phyloP scores from a whole-genome alignment of 2,329 filamentous ascomycete genomes.

The Colletotrichum sp. region DNA sequence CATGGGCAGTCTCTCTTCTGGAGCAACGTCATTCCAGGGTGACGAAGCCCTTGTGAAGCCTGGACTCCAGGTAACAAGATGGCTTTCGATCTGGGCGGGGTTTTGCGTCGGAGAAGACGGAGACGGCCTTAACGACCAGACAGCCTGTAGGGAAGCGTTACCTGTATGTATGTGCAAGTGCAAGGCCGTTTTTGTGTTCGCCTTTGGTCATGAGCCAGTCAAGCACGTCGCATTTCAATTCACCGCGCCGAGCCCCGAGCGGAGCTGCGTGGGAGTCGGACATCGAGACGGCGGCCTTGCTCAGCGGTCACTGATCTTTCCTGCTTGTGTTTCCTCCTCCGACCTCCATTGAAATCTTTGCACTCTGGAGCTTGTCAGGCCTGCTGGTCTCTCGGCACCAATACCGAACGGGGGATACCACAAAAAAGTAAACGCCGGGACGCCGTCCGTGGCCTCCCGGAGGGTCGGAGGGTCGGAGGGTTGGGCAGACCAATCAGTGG shows the following conservation, averaged over 20 bases:
- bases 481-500: background rate
- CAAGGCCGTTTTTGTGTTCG: background rate
- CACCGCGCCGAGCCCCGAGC: conserved; percentile 2
- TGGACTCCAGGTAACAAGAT: background rate
- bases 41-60: background rate
- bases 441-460: background rate
- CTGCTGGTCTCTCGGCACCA: background rate
- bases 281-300: background rate
- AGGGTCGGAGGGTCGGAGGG: background rate
- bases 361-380: background rate
- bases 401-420: background rate
- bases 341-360: background rate
- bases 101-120: background rate
- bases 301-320: background rate
- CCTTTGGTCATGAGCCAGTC: background rate
- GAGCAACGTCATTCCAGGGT: conserved; percentile 1
- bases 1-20: background rate
- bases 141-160: background rate
- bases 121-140: background rate
- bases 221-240: background rate
- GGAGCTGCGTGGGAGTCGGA: background rate
- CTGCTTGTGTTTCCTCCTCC: background rate
- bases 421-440: background rate
- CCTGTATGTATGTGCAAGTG: background rate
- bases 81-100: background rate